phyloP scores from a whole-genome alignment of 805 yeast genomes.

The Ogataea glucozyma region DNA sequence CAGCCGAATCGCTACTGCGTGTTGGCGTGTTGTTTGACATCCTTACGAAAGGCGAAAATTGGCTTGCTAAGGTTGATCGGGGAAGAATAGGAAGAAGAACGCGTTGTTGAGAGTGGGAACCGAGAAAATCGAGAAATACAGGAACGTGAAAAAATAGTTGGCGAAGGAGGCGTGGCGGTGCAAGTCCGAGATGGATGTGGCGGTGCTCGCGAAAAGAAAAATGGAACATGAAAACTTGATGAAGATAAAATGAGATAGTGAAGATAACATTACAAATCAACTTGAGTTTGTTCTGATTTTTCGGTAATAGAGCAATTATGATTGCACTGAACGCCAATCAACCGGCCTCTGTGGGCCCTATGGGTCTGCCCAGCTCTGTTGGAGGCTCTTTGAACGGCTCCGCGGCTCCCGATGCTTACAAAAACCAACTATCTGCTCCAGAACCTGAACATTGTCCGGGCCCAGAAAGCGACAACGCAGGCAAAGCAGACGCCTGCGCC shows the following conservation, averaged over 20 bases:
- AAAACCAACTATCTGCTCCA: constrained; percentile 57
- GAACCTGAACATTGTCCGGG: constrained; percentile 99
- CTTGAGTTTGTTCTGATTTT: neutral
- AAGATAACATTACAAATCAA: neutral
- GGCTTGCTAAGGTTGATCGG: too few species aligned
- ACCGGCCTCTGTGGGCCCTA: too few species aligned
- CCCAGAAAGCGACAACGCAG: constrained; percentile 92
- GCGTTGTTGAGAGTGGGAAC: neutral
- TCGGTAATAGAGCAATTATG: too few species aligned
- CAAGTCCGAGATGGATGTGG: too few species aligned
- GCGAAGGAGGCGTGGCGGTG: constrained; percentile 3
- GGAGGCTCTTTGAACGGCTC: too few species aligned
- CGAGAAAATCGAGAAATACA: neutral
- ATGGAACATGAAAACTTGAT: neutral
- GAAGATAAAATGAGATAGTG: neutral
- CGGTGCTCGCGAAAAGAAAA: neutral
- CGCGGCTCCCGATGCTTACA: too few species aligned
- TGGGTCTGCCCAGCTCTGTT: too few species aligned
- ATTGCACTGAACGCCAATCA: neutral
- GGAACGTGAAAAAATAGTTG: neutral
- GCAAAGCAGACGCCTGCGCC: constrained; percentile 87
- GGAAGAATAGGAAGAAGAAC: too few species aligned
- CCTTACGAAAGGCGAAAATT: too few species aligned
- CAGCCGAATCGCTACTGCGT: constrained; percentile 18
- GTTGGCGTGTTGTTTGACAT: constrained; percentile 3